Conservation (phyloP, 306 rosid species). For the Quercus engelmannii region DNA sequence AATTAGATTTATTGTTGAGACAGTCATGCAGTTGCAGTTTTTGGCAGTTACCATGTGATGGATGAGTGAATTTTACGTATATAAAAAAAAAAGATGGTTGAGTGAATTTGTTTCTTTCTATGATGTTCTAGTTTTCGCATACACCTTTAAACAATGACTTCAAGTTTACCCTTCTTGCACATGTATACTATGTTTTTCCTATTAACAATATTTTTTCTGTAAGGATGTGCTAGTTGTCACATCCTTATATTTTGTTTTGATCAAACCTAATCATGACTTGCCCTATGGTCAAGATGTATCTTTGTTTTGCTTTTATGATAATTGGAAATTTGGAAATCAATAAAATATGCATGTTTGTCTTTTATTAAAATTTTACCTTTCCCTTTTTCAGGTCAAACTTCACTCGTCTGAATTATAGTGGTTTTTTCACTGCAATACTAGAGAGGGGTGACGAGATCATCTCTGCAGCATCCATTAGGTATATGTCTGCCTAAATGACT, state of each 20-base stretch:
- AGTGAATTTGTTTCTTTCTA: not conserved
- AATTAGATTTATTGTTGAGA: not conserved
- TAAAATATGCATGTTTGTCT: not conserved
- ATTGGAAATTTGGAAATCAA: not conserved
- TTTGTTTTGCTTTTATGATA: not conserved
- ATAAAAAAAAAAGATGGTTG: not conserved
- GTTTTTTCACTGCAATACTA: constrained; percentile 81
- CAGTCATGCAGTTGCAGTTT: not conserved
- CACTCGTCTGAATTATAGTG: constrained; percentile 67
- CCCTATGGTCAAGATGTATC: not conserved
- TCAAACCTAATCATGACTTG: not conserved
- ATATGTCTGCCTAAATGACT: constrained; percentile 18
- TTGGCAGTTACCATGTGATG: not conserved
- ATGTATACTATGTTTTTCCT: not conserved
- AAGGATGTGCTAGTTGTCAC: not conserved
- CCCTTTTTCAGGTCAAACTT: constrained; percentile 73
- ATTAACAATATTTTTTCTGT: no score
- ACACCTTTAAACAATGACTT: not conserved
- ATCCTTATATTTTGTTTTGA: not conserved
- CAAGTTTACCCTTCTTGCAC: not conserved
- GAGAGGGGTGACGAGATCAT: constrained; percentile 84
- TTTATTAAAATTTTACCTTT: constrained; percentile 14
- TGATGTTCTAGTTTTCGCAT: not conserved
- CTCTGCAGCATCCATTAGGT: constrained; percentile 79
- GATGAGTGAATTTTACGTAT: not conserved